Percentiles rank a stretch among this genome's conserved stretches.
Evolutionary conservation across 805 yeast species (phyloP).

Genomic region (Hermanozyma aechmeae): DNA sequence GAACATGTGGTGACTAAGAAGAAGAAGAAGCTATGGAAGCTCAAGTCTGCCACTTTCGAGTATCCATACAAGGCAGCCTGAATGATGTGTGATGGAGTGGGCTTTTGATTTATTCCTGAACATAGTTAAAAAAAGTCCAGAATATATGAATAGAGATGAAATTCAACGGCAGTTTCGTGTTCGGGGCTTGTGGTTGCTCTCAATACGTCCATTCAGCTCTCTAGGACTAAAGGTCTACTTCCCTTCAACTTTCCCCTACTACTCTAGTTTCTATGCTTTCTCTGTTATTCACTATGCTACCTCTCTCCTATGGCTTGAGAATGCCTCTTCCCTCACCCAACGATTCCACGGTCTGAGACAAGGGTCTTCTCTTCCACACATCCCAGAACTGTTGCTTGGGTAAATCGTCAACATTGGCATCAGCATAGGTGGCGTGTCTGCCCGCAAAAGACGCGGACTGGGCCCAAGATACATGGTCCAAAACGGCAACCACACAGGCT

Average conservation of each 20-base stretch:
- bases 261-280: too few species aligned
- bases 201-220: too few species aligned
- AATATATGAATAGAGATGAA: too few species aligned
- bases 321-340: constrained; percentile 64
- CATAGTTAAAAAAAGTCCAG: background rate
- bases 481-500: constrained; percentile 26
- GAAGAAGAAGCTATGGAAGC: constrained; percentile 87
- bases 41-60: constrained; percentile 63
- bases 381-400: constrained; percentile 67
- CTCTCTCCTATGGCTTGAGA: constrained; percentile 28
- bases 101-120: background rate
- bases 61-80: constrained; percentile 61
- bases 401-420: constrained; percentile 30
- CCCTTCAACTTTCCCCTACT: too few species aligned
- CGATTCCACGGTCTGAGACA: constrained; percentile 68
- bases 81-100: too few species aligned
- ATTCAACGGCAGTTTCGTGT: too few species aligned
- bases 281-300: too few species aligned
- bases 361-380: constrained; percentile 68
- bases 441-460: constrained; percentile 32
- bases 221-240: too few species aligned
- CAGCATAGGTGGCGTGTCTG: constrained; percentile 25
- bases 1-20: constrained; percentile 75
- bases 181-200: too few species aligned
- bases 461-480: constrained; percentile 32